Percentiles rank a stretch among this genome's conserved stretches.
These are phyloP conservation scores for Capsicum chinense DNA, from an alignment of 257 asterid genomes.

Conservation along the genomic window DNA sequence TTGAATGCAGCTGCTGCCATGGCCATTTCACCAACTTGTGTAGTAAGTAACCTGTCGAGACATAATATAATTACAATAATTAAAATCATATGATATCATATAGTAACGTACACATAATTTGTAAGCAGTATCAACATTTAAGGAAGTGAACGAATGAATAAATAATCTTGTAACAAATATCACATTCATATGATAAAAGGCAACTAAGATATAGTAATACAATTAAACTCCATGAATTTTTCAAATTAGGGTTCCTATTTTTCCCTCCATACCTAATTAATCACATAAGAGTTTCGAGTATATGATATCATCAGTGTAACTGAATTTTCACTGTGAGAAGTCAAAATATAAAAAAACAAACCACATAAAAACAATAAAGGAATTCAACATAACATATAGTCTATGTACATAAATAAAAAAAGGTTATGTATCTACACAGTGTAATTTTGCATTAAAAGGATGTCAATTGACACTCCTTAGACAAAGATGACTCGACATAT, in stretches of 20 bases:
- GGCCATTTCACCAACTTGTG: slow-evolving; percentile 61
- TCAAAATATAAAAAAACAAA: background rate
- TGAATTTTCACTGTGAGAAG: background rate
- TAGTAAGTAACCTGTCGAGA: slow-evolving; percentile 50
- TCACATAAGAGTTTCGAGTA: background rate
- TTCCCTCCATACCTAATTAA: background rate
- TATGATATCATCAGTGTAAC: background rate
- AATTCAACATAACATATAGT: background rate
- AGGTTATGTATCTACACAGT: background rate
- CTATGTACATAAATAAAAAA: background rate
- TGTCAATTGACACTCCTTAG: background rate
- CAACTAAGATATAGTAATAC: background rate
- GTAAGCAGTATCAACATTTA: background rate
- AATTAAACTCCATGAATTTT: background rate
- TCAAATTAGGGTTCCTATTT: background rate
- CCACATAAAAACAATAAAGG: no score
- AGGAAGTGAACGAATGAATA: background rate
- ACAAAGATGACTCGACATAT: background rate
- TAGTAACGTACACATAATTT: fast-evolving
- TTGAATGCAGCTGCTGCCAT: slow-evolving; percentile 77
- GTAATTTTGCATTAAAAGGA: background rate
- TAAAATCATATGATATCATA: background rate
- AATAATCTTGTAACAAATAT: background rate
- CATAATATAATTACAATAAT: slow-evolving; percentile 9
- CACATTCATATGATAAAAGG: background rate